A percentile compares a stretch with the other conserved stretches of the same genome.
Evolutionary conservation across 2,329 filamentous ascomycete genomes (phyloP).

Genomic region (Cercospora janseana): DNA sequence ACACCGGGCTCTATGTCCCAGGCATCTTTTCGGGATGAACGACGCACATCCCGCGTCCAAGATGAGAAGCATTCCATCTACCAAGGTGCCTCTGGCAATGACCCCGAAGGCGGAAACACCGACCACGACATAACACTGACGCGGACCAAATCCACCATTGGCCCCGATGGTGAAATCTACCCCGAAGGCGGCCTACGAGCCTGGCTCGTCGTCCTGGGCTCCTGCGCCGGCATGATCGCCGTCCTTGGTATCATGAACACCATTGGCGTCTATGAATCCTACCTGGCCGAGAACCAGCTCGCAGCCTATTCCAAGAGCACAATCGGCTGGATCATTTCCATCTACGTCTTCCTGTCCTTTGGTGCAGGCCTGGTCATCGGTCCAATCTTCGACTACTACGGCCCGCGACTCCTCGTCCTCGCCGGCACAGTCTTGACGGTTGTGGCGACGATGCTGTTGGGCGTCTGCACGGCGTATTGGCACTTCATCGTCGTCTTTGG

Average conservation of each 20-base stretch:
- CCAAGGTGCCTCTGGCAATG: background rate
- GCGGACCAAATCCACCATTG: slow-evolving; percentile 20
- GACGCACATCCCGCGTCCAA: background rate
- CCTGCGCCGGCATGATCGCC: slow-evolving; percentile 50
- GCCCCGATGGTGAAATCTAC: slow-evolving; percentile 23
- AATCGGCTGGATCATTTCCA: slow-evolving; percentile 33
- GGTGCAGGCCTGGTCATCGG: slow-evolving; percentile 32
- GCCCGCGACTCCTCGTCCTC: slow-evolving; percentile 59
- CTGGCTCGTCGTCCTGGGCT: slow-evolving; percentile 81
- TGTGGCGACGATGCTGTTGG: slow-evolving; percentile 63
- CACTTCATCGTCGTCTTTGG: slow-evolving; percentile 62
- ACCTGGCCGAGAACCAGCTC: slow-evolving; percentile 28
- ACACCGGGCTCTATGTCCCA: slow-evolving; percentile 23
- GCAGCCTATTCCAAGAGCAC: slow-evolving; percentile 23
- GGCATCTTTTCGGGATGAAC: slow-evolving; percentile 19
- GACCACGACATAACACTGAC: slow-evolving; percentile 13
- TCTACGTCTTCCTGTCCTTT: slow-evolving; percentile 33
- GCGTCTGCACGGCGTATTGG: slow-evolving; percentile 54
- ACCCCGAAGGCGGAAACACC: slow-evolving; percentile 12
- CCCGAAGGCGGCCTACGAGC: slow-evolving; percentile 77
- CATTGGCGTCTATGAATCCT: slow-evolving; percentile 41
- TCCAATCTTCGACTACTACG: slow-evolving; percentile 32
- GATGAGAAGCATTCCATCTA: slow-evolving; percentile 10
- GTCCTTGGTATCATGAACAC: slow-evolving; percentile 50
- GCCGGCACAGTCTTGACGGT: slow-evolving; percentile 63